Conservation (phyloP, 352 stramenopile genomes). For the Pythium volutum region DNA sequence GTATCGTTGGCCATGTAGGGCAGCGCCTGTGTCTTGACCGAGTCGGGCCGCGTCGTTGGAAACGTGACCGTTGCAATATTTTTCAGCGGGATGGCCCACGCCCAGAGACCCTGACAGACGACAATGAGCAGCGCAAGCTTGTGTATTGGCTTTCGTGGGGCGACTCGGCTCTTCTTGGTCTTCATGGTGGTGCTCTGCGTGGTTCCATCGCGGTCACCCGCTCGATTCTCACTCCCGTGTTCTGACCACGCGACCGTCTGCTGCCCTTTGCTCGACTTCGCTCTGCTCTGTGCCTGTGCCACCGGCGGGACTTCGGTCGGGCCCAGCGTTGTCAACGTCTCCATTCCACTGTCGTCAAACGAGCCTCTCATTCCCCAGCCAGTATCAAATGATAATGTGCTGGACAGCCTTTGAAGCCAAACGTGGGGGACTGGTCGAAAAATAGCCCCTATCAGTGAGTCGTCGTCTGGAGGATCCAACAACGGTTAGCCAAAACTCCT, state of each 20-base stretch:
- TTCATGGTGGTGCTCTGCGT: too few species aligned
- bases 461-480: neutral
- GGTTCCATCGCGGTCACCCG: constrained; percentile 2
- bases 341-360: constrained; percentile 22
- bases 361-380: constrained; percentile 11
- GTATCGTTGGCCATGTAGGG: constrained; percentile 10
- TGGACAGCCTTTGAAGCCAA: neutral
- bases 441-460: neutral
- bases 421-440: neutral
- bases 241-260: constrained; percentile 28
- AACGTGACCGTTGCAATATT: constrained; percentile 39
- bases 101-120: constrained; percentile 36
- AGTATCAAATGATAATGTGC: neutral
- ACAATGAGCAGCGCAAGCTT: constrained; percentile 27
- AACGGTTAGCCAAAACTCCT: neutral
- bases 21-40: constrained; percentile 5
- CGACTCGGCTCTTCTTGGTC: too few species aligned
- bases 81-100: constrained; percentile 35
- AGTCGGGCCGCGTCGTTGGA: constrained; percentile 31
- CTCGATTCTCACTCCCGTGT: constrained; percentile 7
- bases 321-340: constrained; percentile 22
- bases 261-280: constrained; percentile 3
- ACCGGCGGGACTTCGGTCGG: constrained; percentile 8
- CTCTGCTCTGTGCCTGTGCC: neutral
- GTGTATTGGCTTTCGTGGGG: constrained; percentile 22